Percentiles rank a stretch among this genome's conserved stretches.
Conservation (phyloP, 768 basidiomycete genomes). For the Leccinum uliginosum region DNA sequence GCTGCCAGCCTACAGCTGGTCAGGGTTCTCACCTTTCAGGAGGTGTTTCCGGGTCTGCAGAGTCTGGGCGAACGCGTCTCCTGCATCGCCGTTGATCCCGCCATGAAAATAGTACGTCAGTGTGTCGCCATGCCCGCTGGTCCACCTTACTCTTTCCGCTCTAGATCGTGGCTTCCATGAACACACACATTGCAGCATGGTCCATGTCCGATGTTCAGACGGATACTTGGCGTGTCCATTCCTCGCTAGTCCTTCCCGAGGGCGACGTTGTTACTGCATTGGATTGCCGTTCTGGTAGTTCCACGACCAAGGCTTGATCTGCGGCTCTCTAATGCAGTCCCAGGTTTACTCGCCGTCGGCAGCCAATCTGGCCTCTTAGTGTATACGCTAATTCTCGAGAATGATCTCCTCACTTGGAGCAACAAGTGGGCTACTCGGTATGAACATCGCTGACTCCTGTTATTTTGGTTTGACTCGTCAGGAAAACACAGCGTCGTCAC, state of each 20-base stretch:
- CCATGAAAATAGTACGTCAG: constrained; percentile 73
- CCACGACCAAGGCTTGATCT: neutral
- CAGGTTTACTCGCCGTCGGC: constrained; percentile 75
- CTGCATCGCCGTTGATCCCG: constrained; percentile 67
- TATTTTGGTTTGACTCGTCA: constrained; percentile 10
- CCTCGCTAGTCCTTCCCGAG: constrained; percentile 65
- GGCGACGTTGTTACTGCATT: constrained; percentile 53
- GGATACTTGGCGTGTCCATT: constrained; percentile 75
- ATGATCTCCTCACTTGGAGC: constrained; percentile 81
- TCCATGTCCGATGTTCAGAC: constrained; percentile 61
- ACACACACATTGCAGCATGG: constrained; percentile 71
- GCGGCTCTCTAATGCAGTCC: constrained; percentile 24
- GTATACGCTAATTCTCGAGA: constrained; percentile 73
- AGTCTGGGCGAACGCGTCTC: constrained; percentile 45
- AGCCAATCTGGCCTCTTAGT: constrained; percentile 58
- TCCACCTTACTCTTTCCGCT: constrained; percentile 4
- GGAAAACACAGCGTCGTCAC: constrained; percentile 39
- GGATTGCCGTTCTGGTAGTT: constrained; percentile 70
- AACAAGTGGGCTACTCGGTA: constrained; percentile 72
- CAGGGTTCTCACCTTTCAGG: constrained; percentile 73
- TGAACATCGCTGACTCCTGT: constrained; percentile 14
- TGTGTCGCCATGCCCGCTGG: neutral
- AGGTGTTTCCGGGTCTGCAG: constrained; percentile 66
- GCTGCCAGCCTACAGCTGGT: constrained; percentile 61
- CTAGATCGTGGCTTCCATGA: constrained; percentile 73